Conservation (phyloP, 305 asterid species). For the Fraxinus sp. region DNA sequence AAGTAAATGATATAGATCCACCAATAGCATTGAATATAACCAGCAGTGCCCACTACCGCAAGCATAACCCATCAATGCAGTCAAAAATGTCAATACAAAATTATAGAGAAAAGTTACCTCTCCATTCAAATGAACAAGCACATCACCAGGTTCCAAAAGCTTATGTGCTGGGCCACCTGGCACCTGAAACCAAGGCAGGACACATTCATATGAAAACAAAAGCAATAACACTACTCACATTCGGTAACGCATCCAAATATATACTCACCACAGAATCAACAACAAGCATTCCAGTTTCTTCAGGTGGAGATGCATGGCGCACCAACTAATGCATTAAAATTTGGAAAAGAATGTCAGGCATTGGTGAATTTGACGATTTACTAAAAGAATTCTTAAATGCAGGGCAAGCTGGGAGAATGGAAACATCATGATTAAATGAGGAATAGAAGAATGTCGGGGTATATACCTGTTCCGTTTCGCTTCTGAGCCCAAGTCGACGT, state of each 20-base stretch:
- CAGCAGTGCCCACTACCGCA: slow-evolving; percentile 1
- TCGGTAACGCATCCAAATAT: slow-evolving; percentile 17
- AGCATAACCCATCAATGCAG: neutral
- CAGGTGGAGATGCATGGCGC: slow-evolving; percentile 80
- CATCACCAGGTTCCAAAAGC: slow-evolving; percentile 97
- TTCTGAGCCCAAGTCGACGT: slow-evolving; percentile 92
- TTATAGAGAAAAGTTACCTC: slow-evolving; percentile 55
- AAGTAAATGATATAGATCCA: slow-evolving; percentile 2
- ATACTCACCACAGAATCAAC: slow-evolving; percentile 95
- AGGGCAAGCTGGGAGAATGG: slow-evolving; percentile 1
- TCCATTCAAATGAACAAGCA: slow-evolving; percentile 87
- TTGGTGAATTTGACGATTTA: neutral
- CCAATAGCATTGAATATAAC: slow-evolving; percentile 10
- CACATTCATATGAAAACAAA: slow-evolving; percentile 23
- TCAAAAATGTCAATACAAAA: neutral
- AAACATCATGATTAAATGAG: slow-evolving; percentile 3
- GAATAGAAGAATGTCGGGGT: slow-evolving; percentile 1
- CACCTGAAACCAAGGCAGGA: slow-evolving; percentile 55
- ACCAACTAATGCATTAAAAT: slow-evolving; percentile 59
- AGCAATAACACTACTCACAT: slow-evolving; percentile 2
- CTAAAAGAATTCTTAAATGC: slow-evolving; percentile 10
- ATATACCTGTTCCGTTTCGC: slow-evolving; percentile 85
- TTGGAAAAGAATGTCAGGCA: slow-evolving; percentile 16
- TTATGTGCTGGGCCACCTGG: slow-evolving; percentile 96
- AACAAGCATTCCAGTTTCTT: slow-evolving; percentile 99